These are phyloP conservation scores for Cutaneotrichosporon dermatis DNA, from an alignment of 1,284 basidiomycete species.

Conservation along the genomic window DNA sequence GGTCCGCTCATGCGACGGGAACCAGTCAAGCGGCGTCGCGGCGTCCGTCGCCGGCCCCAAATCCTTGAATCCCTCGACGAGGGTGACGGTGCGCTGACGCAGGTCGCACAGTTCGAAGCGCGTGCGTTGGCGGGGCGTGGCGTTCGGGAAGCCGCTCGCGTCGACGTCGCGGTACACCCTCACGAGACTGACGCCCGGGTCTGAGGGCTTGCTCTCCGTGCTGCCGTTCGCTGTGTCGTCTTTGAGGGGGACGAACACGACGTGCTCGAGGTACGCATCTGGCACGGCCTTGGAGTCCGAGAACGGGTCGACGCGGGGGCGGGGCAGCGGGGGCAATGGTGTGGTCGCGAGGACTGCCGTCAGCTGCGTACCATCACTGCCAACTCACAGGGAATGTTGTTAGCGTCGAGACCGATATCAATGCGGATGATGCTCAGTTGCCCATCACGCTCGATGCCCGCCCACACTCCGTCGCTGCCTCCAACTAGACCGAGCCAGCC, in stretches of 20 bases:
- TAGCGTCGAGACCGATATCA: constrained; percentile 29
- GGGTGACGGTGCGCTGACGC: constrained; percentile 9
- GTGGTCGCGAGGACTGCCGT: constrained; percentile 25
- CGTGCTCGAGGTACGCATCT: constrained; percentile 10
- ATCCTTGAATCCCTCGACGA: constrained; percentile 22
- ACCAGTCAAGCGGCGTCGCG: constrained; percentile 12
- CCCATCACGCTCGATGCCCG: constrained; percentile 28
- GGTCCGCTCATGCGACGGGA: constrained; percentile 10
- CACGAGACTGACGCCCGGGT: constrained; percentile 9
- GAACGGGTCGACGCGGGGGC: constrained; percentile 5
- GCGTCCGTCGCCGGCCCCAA: constrained; percentile 8
- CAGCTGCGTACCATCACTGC: not conserved
- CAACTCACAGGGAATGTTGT: constrained; percentile 29
- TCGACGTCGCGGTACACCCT: constrained; percentile 17
- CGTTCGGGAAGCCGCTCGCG: not conserved
- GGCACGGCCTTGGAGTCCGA: not conserved
- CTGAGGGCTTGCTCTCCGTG: not conserved
- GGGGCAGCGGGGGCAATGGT: constrained; percentile 32
- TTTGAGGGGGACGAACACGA: constrained; percentile 15
- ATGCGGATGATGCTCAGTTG: constrained; percentile 26
- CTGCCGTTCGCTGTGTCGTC: constrained; percentile 5
- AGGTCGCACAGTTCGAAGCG: constrained; percentile 19
- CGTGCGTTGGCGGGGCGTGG: constrained; percentile 6
- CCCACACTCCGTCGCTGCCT: constrained; percentile 36
- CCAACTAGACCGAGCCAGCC: constrained; percentile 38